A percentile compares a stretch with the other conserved stretches of the same genome.
phyloP scores from a whole-genome alignment of 306 rosid genomes.

The Argentina anserina region DNA sequence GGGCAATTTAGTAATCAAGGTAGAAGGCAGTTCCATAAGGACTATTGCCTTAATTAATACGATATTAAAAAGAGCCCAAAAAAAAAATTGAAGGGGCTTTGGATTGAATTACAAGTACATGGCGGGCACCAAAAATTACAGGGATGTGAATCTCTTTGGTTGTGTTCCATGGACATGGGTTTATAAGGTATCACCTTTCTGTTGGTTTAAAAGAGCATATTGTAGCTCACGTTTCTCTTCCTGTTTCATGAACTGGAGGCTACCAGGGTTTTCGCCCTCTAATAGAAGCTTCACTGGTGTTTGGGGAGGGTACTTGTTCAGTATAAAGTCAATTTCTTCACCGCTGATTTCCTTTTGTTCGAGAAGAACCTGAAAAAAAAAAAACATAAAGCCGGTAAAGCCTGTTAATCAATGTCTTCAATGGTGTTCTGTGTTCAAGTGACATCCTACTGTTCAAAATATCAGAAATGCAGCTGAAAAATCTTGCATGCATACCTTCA shows the following conservation, averaged over 20 bases:
- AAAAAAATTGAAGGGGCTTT: not conserved
- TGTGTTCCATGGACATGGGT: not conserved
- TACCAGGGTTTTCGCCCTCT: slow-evolving; percentile 65
- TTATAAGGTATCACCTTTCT: slow-evolving; percentile 41
- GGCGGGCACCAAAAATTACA: not conserved
- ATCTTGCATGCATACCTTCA: slow-evolving; percentile 52
- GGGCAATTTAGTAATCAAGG: too few species aligned
- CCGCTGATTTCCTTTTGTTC: slow-evolving; percentile 68
- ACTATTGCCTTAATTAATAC: too few species aligned
- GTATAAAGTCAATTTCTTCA: slow-evolving; percentile 64
- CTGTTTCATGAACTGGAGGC: slow-evolving; percentile 45
- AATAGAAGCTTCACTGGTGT: slow-evolving; percentile 61
- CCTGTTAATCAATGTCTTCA: not conserved
- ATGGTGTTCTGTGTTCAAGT: not conserved
- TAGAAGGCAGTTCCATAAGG: too few species aligned
- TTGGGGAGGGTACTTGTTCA: slow-evolving; percentile 79
- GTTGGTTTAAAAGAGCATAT: slow-evolving; percentile 42
- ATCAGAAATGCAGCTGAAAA: not conserved
- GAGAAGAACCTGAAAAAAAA: slow-evolving; percentile 77
- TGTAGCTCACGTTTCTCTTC: slow-evolving; percentile 42
- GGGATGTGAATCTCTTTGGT: not conserved
- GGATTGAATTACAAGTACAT: not conserved
- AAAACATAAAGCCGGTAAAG: slow-evolving; percentile 14
- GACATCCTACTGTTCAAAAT: not conserved
- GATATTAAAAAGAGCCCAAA: not conserved